These are phyloP conservation scores for Hyaloperonospora arabidopsidis DNA, from an alignment of 352 stramenopile species.

Conservation along the genomic window DNA sequence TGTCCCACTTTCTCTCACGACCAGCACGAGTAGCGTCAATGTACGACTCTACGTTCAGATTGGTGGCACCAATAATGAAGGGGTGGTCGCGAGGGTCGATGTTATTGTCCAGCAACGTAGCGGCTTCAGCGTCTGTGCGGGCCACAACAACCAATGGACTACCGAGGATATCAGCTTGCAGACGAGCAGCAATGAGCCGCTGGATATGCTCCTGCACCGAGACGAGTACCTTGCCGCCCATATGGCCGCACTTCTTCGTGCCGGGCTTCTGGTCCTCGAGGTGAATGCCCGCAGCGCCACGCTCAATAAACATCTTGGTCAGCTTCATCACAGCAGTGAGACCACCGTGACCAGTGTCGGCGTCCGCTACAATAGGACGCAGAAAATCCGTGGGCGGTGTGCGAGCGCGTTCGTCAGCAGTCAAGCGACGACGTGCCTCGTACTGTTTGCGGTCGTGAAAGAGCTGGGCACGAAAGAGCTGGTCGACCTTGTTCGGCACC, in stretches of 20 bases:
- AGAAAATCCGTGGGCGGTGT: conserved; percentile 91
- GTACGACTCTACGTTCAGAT: conserved; percentile 83
- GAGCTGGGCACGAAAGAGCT: conserved; percentile 94
- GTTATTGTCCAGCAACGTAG: conserved; percentile 96
- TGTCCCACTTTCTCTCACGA: conserved; percentile 82
- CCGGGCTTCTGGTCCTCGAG: conserved; percentile 98
- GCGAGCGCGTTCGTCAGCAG: conserved; percentile 61
- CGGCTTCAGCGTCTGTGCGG: conserved; percentile 94
- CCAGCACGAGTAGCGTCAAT: conserved; percentile 65
- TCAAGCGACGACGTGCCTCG: conserved; percentile 86
- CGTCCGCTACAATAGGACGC: conserved; percentile 94
- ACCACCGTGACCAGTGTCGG: conserved; percentile 94
- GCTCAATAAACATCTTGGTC: conserved; percentile 97
- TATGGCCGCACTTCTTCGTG: conserved; percentile 99
- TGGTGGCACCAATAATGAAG: conserved; percentile 95
- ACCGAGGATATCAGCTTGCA: conserved; percentile 95
- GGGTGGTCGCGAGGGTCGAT: conserved; percentile 95
- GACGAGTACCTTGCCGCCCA: conserved; percentile 97
- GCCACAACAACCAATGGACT: conserved; percentile 93
- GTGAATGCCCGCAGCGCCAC: conserved; percentile 95
- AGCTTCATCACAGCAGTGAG: conserved; percentile 97
- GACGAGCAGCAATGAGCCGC: conserved; percentile 91
- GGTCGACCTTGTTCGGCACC: conserved; percentile 96
- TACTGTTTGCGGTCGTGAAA: conserved; percentile 97
- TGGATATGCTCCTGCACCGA: conserved; percentile 96